Evolutionary conservation across 306 rosid genomes (phyloP).

Genomic region (Amphicarpaea edgeworthii): DNA sequence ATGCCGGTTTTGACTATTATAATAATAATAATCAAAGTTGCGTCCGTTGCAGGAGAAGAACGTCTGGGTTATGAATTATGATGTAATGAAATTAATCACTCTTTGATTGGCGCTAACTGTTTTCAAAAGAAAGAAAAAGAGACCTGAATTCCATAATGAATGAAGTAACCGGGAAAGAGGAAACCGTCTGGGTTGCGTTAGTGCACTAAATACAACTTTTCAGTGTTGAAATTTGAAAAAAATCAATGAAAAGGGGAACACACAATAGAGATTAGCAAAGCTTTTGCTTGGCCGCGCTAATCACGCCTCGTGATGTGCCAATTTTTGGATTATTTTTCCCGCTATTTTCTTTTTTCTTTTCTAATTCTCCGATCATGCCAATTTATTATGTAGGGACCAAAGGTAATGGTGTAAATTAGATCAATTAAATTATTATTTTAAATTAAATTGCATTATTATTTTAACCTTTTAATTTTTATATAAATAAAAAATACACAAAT

Average conservation of each 20-base stretch:
- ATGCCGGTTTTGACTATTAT: slow-evolving; percentile 48
- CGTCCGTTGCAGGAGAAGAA: slow-evolving; percentile 1
- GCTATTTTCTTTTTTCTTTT: slow-evolving; percentile 18
- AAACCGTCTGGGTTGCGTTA: background rate
- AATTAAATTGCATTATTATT: background rate
- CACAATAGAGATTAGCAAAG: background rate
- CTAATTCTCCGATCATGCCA: background rate
- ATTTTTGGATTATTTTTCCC: slow-evolving; percentile 37
- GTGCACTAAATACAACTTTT: background rate
- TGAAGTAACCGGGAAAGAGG: slow-evolving; percentile 19
- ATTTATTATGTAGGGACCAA: background rate
- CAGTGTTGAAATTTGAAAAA: background rate
- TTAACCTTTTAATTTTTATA: too few species aligned
- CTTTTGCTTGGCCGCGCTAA: slow-evolving; percentile 52
- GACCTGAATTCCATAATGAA: background rate
- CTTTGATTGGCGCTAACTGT: slow-evolving; percentile 50
- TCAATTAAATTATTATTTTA: background rate
- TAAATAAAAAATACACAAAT: too few species aligned
- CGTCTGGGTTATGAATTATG: slow-evolving; percentile 33
- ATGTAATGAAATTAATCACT: background rate
- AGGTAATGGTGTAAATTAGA: background rate
- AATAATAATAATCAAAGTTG: background rate
- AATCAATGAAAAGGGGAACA: background rate
- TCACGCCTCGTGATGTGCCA: slow-evolving; percentile 54
- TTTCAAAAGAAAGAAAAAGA: slow-evolving; percentile 42